Evolutionary conservation across 768 basidiomycete species (phyloP), one percentile per base, ranked within the genome.

Genomic region (Cubamyces sp.): DNA sequence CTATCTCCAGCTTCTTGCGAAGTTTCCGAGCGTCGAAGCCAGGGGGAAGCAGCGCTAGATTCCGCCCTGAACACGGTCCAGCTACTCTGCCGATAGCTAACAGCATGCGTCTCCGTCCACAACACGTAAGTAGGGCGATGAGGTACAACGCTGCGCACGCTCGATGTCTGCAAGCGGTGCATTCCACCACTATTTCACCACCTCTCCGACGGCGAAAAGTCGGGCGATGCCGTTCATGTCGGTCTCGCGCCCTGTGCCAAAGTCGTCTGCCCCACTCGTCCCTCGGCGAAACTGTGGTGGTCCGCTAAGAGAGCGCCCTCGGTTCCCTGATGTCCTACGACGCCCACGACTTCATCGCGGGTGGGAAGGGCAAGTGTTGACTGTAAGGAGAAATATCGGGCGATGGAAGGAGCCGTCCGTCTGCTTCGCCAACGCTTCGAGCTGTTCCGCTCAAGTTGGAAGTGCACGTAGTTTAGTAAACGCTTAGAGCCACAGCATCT

Each of bases 381-480:
- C 49, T 50, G 43, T 51, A 62, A 52, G 61, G 61, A 52, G 61
- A 62, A 62, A 40, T 16, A 34, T 57, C 61, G 61, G 61, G 23
- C 26, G 26, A 41, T 30, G 55, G 14, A 15, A n/a, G 23, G 18
- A 16, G 30, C 9, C 19, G 21, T 62, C 41, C 48, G 16, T 15
- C 26, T 5, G 49, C 54, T 62, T 62, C 61, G 41, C 37, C 26
- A 23, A 51, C 34, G 55, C 54, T 56, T 59, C 57, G 19, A 49
- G n/a, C 30, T 41, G 48, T 56, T 62, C 61, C 54, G 61, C 61
- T 62, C 55, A 51, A 62, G 42, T 62, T 57, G 61, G 61, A 62
- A 62, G 61, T 62, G 53, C 53, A 49, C 40, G 61, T 62, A 47
- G 55, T 57, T 57, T 11, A 47, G 45, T 23, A 45, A 43, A 34